phyloP scores from a whole-genome alignment of 1,284 basidiomycete species.

The Puccinia horiana region DNA sequence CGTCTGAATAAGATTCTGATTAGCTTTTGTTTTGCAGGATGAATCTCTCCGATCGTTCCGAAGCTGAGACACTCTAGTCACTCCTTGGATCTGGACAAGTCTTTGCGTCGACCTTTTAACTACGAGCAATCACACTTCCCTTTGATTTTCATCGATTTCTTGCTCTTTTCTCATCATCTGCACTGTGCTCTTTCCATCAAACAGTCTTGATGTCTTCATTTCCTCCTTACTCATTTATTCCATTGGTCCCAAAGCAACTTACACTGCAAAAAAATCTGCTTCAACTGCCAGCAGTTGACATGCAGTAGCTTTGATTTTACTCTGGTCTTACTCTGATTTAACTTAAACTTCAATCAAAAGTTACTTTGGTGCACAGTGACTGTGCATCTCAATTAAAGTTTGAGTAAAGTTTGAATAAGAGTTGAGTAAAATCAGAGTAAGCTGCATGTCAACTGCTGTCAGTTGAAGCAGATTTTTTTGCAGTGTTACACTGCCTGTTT shows the following conservation, averaged over 20 bases:
- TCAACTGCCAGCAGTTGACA: too few relatives aligned
- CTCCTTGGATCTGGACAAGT: background rate
- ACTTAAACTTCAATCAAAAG: too few relatives aligned
- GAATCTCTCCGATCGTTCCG: background rate
- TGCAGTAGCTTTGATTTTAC: too few relatives aligned
- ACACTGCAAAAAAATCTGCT: too few relatives aligned
- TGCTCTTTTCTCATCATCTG: conserved; percentile 4
- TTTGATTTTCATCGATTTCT: conserved; percentile 11
- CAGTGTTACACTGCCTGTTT: background rate
- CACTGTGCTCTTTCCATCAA: conserved; percentile 6
- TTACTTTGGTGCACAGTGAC: too few relatives aligned
- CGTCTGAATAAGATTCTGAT: background rate
- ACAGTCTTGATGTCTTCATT: background rate
- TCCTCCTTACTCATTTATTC: conserved; percentile 12
- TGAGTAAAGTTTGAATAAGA: too few relatives aligned
- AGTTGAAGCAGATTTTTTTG: too few relatives aligned
- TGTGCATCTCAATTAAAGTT: too few relatives aligned
- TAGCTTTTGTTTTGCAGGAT: conserved; percentile 6
- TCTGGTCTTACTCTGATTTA: too few relatives aligned
- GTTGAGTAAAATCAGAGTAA: too few relatives aligned
- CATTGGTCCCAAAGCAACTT: background rate
- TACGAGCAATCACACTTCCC: background rate
- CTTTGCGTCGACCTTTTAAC: background rate
- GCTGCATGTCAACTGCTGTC: too few relatives aligned
- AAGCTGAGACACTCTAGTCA: background rate